Evolutionary conservation across 208 protist species (phyloP).

Genomic region (Leishmania lainsoni): DNA sequence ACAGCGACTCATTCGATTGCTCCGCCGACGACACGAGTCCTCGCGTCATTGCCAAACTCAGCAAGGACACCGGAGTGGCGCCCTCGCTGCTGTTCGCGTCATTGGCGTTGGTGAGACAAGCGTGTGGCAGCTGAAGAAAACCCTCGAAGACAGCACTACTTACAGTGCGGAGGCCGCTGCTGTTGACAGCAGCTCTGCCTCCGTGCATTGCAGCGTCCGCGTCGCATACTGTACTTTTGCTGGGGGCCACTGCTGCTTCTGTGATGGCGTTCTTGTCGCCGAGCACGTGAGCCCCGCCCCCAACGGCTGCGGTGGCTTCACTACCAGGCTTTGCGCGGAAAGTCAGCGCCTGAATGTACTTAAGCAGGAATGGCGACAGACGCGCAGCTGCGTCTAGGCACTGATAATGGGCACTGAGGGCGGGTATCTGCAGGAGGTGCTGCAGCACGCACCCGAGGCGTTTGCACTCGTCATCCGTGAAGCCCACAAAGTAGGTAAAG

Average conservation of each 20-base stretch:
- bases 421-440: slow-evolving; percentile 26
- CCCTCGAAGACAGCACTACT: slow-evolving; percentile 8
- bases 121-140: not conserved
- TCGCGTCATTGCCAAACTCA: slow-evolving; percentile 10
- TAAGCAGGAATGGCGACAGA: slow-evolving; percentile 5
- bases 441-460: slow-evolving; percentile 62
- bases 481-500: slow-evolving; percentile 70
- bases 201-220: not conserved
- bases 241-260: not conserved
- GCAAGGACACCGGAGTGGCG: slow-evolving; percentile 8
- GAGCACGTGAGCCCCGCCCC: not conserved
- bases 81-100: not conserved
- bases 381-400: slow-evolving; percentile 2
- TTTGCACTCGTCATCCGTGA: slow-evolving; percentile 80
- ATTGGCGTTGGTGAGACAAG: not conserved
- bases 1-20: not conserved
- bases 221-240: not conserved
- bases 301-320: not conserved
- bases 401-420: slow-evolving; percentile 16
- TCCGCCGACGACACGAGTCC: slow-evolving; percentile 8
- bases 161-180: slow-evolving; percentile 7
- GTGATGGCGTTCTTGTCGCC: not conserved
- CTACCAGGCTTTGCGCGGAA: not conserved
- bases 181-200: not conserved
- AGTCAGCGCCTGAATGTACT: slow-evolving; percentile 9